Evolutionary conservation across 345 rosid genomes (phyloP).

Genomic region (Trapa incisa): DNA sequence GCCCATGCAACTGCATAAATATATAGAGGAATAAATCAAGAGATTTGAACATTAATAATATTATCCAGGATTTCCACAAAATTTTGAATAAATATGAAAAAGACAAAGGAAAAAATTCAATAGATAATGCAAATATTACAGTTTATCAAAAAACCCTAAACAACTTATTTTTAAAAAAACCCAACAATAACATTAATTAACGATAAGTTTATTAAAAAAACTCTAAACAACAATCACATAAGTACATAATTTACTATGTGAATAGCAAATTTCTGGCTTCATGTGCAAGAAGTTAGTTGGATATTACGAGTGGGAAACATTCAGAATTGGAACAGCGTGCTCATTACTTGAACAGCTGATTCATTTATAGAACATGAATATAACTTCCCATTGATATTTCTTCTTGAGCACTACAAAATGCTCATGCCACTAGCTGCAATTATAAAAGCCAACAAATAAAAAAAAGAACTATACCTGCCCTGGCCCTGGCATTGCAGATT

Average conservation of each 20-base stretch:
- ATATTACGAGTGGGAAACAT: neutral
- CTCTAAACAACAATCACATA: neutral
- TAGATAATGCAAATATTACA: slow-evolving; percentile 20
- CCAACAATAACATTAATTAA: neutral
- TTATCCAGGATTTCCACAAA: neutral
- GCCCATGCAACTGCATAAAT: slow-evolving; percentile 48
- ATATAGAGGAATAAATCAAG: slow-evolving; percentile 1
- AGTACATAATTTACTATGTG: neutral
- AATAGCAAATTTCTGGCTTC: neutral
- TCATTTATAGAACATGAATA: neutral
- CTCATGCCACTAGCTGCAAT: neutral
- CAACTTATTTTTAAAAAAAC: neutral
- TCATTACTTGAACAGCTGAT: neutral
- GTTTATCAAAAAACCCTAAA: slow-evolving; percentile 18
- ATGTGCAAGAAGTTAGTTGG: neutral
- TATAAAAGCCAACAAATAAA: neutral
- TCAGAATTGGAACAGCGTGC: neutral
- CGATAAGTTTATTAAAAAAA: neutral
- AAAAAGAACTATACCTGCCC: slow-evolving; percentile 41
- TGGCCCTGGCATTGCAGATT: slow-evolving; percentile 55
- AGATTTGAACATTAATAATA: neutral
- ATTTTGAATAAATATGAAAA: neutral
- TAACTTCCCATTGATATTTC: neutral
- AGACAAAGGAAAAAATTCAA: slow-evolving; percentile 1
- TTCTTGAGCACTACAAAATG: neutral